phyloP scores from a whole-genome alignment of 2,329 filamentous ascomycete genomes.

The Periconia macrospinosa region DNA sequence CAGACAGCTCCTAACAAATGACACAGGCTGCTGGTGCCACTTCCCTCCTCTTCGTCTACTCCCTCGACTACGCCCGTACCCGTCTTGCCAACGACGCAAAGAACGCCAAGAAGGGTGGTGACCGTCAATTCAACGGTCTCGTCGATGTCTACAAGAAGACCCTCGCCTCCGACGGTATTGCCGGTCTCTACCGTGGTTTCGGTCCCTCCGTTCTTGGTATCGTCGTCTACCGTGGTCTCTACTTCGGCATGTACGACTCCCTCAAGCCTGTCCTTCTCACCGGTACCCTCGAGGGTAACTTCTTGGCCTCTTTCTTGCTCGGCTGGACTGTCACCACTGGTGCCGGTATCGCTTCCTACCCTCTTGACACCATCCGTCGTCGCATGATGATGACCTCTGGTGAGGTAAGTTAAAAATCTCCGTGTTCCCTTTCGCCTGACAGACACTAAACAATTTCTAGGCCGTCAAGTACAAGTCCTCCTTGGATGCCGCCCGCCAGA shows the following conservation, averaged over 20 bases:
- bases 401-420: constrained; percentile 55
- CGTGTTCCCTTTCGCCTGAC: neutral
- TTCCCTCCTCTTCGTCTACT: constrained; percentile 99
- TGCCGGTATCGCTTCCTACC: constrained; percentile 99
- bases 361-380: constrained; percentile 99
- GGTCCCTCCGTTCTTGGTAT: constrained; percentile 99
- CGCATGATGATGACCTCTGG: constrained; percentile 99
- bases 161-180: constrained; percentile 95
- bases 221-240: constrained; percentile 99
- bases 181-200: constrained; percentile 99
- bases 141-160: constrained; percentile 99
- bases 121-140: constrained; percentile 99
- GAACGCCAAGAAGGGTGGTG: constrained; percentile 94
- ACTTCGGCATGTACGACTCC: constrained; percentile 99
- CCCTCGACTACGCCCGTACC: constrained; percentile 99
- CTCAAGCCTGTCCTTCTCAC: constrained; percentile 98
- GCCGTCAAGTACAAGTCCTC: constrained; percentile 99
- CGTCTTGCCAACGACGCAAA: constrained; percentile 99
- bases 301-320: constrained; percentile 98
- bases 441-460: constrained; percentile 51
- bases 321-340: constrained; percentile 99
- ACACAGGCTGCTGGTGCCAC: constrained; percentile 92
- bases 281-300: constrained; percentile 92
- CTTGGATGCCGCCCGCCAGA: constrained; percentile 92
- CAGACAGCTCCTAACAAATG: constrained; percentile 10